Evolutionary conservation across 2,329 filamentous ascomycete species (phyloP), one percentile per base, ranked within the genome.

Genomic region (Neurospora sp.): DNA sequence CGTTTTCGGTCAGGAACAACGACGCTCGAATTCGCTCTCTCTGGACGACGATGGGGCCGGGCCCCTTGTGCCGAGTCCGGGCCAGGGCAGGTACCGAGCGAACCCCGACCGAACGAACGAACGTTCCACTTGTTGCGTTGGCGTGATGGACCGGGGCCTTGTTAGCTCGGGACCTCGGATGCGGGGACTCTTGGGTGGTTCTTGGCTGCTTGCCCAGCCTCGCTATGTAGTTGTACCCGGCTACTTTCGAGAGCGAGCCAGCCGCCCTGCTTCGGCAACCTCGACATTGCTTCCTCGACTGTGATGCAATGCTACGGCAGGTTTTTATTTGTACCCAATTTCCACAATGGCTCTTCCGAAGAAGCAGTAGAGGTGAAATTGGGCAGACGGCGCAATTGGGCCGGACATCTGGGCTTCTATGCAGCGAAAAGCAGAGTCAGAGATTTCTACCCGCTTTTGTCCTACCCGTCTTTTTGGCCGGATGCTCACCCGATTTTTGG

Each of bases 81-180:
- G 52, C 28, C 52, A 62, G 52, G 52, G 28, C 52, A 62, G 52
- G 52, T 33, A n/a, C 52, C 28, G 28, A 62, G 52, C 28, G 52
- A 62, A 62, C 28, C 46, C 46, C 46, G 46, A 57, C 46, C 46
- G 46, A 57, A 33, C 46, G 12, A 57, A 23, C 46, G 46, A 57
- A 62, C n/a, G 15, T 62, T 36, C 52, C 52, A 62, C 52, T 62
- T 36, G 12, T 17, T 62, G 52, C 52, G 23, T 62, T 62, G 52
- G 52, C 52, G 52, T 62, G 52, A 62, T 62, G 28, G 23, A 33
- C 52, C 52, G 52, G 52, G 52, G 52, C 28, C 52, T 33, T 73
- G 74, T 75, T 75, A 75, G 73, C 67, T 46, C 66, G 68, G 65
- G 46, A 73, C 73, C 19, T 72, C 17, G 69, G 36, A 66, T 40